Evolutionary conservation across 2,329 filamentous ascomycete genomes (phyloP), one percentile per base, ranked within the genome.

Genomic region (Aureobasidium sp.): DNA sequence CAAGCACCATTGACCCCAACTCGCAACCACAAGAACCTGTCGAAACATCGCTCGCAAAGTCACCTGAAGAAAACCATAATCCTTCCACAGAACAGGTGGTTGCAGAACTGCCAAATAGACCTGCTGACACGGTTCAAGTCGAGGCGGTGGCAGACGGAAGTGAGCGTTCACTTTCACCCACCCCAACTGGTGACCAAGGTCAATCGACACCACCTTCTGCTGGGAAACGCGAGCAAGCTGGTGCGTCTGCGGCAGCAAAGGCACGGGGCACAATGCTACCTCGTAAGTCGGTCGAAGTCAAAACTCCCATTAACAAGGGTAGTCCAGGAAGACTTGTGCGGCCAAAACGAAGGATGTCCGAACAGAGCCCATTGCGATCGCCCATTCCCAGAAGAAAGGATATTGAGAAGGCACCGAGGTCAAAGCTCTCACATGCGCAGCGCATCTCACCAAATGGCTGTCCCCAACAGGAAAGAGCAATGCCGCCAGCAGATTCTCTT

Each of bases 211-310:
- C 62, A 10, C 46, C 55, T 37, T 48, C 48, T 44, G 63, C 67
- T 37, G 69, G 68, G 43, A 66, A 67, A 57, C 71, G 70, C 17
- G 76, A 77, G 63, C 56, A 71, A 46, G 69, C 71, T 44, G 74
- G 74, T 24, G 71, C 71, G 24, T 64, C 67, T 59, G 71, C 74
- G 44, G 41, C 34, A 17, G 70, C 68, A 24, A 69, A 71, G 43
- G 64, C 72, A 17, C 63, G 71, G 9, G 43, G 47, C 3, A 36
- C 26, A 7, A 24, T 34, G 47, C 56, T 52, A 47, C 52, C 36
- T 48, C 59, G 13, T 8, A 34, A 20, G 37, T 41, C 24, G 7
- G 32, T 24, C 32, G 50, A 55, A 55, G 27, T 47, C n/a, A 60
- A 34, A n/a, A 36, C 57, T 20, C 44, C 57, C 5, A 44, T 41